phyloP scores from a whole-genome alignment of 2,329 filamentous ascomycete genomes.

The Colletotrichum trifolii region DNA sequence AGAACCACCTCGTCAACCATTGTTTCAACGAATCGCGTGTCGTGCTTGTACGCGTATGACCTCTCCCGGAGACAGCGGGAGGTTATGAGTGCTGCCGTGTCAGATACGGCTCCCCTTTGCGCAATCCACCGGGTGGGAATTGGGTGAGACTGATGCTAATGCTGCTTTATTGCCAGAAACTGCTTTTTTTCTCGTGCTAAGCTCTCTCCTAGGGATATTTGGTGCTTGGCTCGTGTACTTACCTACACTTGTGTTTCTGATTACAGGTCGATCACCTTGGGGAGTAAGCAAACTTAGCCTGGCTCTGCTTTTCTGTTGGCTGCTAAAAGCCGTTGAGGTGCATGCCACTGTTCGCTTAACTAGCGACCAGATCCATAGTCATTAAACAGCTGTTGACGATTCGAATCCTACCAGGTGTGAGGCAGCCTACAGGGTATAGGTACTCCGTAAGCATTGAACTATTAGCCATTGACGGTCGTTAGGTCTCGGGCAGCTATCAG shows the following conservation, averaged over 20 bases:
- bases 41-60: conserved; percentile 13
- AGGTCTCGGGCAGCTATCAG: no score
- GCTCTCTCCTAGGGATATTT: background rate
- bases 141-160: no score
- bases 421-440: no score
- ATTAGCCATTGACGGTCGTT: no score
- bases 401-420: no score
- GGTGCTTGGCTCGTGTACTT: background rate
- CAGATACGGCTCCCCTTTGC: background rate
- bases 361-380: no score
- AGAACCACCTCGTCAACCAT: background rate
- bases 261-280: conserved; percentile 13
- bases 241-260: background rate
- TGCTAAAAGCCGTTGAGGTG: background rate
- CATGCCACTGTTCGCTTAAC: background rate
- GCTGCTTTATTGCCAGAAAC: no score
- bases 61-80: conserved; percentile 1
- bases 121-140: conserved; percentile 19
- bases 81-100: conserved; percentile 4
- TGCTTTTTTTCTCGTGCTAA: background rate
- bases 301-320: background rate
- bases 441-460: no score
- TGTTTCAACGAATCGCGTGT: conserved; percentile 11
- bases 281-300: background rate
- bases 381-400: no score